These are phyloP conservation scores for Penicillium cosmopolitanum DNA, from an alignment of 495 filamentous ascomycete species.

Conservation along the genomic window DNA sequence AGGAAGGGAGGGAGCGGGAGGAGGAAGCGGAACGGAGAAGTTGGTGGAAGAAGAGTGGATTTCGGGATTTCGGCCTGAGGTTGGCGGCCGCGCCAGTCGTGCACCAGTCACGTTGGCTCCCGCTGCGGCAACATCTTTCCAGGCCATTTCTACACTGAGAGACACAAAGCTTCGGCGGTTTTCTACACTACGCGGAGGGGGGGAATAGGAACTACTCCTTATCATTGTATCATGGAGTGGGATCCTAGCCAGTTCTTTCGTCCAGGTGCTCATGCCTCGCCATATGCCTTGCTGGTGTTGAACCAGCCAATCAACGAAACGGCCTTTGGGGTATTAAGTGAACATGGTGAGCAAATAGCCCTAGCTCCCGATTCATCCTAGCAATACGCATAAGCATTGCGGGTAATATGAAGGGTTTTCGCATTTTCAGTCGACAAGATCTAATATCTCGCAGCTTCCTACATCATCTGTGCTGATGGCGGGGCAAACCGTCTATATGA, in stretches of 20 bases:
- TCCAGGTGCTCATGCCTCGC: constrained; percentile 30
- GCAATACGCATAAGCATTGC: too few species aligned
- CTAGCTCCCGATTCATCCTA: too few species aligned
- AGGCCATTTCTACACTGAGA: neutral
- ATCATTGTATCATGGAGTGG: constrained; percentile 47
- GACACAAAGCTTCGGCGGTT: neutral
- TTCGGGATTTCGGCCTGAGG: too few species aligned
- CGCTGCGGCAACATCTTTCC: neutral
- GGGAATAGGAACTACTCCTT: too few species aligned
- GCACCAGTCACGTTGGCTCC: constrained; percentile 35
- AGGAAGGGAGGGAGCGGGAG: constrained; percentile 10
- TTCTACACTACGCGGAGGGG: neutral
- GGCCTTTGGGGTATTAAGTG: constrained; percentile 55
- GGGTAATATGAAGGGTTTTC: too few species aligned
- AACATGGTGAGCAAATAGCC: constrained; percentile 51
- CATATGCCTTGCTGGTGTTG: constrained; percentile 67
- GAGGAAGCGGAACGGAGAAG: constrained; percentile 20
- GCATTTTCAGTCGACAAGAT: neutral
- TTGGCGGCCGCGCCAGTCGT: neutral
- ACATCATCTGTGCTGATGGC: constrained; percentile 82
- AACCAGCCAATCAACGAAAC: constrained; percentile 69
- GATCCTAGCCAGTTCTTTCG: constrained; percentile 56
- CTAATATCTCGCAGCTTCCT: constrained; percentile 46
- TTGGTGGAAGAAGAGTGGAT: constrained; percentile 10
- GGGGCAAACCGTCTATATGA: constrained; percentile 83